Base-by-base conservation (phyloP, 306 rosid genomes). In the Ceratonia siliqua region DNA sequence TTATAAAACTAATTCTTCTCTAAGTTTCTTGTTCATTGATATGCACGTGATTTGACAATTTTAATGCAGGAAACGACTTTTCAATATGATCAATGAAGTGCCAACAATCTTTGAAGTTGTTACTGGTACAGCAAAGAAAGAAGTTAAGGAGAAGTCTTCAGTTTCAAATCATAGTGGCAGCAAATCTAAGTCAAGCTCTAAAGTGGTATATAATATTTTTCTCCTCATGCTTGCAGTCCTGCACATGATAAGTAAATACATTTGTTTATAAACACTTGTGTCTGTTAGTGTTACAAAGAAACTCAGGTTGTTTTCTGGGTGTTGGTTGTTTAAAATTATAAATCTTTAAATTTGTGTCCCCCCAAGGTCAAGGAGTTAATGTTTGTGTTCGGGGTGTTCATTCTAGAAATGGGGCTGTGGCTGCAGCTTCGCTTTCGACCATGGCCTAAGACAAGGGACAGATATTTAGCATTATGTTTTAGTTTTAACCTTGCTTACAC, bases 81-180 rank as follows among this genome's bases (percentile, higher is more conserved):
- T 91, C 73, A 88, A 77, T 75, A 72, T 89, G 93, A 91, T 93
- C 25, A 93, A 91, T 76, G 94, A 89, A 12, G 80, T 91, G 38
- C 98, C 97, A 62, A 85, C 98, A 54, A 81, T 91, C 79, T 89
- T 81, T 84, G 97, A 93, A 85, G 80, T 91, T 61, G 94, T 91
- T 72, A 79, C 91, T 38, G 96, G 92, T 62, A 1, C 79, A 53
- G 81, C 83, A 17, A 93, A 93, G 85, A 89, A 88, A 82, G 90
- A 73, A 79, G 87, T 57, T n/a, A 91, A 91, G 87, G 96, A 91
- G 59, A 93, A 89, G 86, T 75, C 94, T 55, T 83, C 96, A 9
- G 84, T 78, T 56, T 77, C 90, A 67, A 89, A 85, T 80, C 88
- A 83, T 72, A 84, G 86, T 15, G 85, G 92, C 87, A 89, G 74